Base-by-base conservation (phyloP, 2,329 filamentous ascomycete genomes). In the Diaporthe humulicola region DNA sequence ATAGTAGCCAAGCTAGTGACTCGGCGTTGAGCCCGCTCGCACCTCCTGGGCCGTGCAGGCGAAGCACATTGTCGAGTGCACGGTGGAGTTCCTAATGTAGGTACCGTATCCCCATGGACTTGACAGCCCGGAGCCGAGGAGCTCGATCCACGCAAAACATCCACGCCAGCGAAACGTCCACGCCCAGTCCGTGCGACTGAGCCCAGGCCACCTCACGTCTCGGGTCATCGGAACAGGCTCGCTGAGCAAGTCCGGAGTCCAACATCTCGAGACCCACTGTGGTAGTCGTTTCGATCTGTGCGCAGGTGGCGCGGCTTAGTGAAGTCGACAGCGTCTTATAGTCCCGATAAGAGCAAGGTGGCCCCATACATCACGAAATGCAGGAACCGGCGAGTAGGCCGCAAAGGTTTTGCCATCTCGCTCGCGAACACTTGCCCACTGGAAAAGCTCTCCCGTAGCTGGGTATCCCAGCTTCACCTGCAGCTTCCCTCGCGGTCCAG, bases 11-110 rank as follows among this genome's bases (percentile, higher is more conserved):
- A 38, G 30, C 64, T 69, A 52, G 48, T 69, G 33, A 40, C 45
- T 69, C 64, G 64, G 45, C 64, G 22, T 28, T 28, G 33, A 69
- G n/a, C 10, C 45, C 64, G 64, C 45, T 40, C 48, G 38, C 45
- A 4, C 33, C 33, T 38, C 45, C 45, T 14, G 22, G 28, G 17
- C 30, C 36, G 42, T 50, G 64, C 45, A 67, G 22, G 9, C 19
- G n/a, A 12, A 69, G 42, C 14, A 25, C 17, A 30, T 19, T 8
- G 33, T 9, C 48, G n/a, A 67, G 10, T 36, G 30, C 61, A 38
- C 17, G 30, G 19, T 30, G 61, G 42, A n/a, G 12, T 17, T 36
- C 7, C 64, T 54, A 69, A 19, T 25, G 33, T 36, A 69, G 48
- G 33, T 28, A 40, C 45, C 9, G 33, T 5, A 40, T 17, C 10